Conservation (phyloP, 495 filamentous ascomycete genomes). For the Cairneyella variabilis region DNA sequence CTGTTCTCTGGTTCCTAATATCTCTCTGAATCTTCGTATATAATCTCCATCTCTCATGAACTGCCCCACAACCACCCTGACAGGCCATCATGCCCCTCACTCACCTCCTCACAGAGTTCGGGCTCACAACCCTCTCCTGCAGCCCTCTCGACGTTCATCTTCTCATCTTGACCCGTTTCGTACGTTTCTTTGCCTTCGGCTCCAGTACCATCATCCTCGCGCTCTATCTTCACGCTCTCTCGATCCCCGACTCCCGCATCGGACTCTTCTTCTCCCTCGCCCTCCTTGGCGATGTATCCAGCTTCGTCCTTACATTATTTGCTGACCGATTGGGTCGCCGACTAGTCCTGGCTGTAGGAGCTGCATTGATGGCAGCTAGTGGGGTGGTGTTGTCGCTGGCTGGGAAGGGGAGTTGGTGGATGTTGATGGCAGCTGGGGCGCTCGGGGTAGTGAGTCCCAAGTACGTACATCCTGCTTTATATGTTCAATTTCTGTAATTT, state of each 20-base stretch:
- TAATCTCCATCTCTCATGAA: no score
- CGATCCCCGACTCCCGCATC: slow-evolving; percentile 62
- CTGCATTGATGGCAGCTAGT: slow-evolving; percentile 60
- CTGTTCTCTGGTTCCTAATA: no score
- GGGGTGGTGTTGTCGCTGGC: slow-evolving; percentile 72
- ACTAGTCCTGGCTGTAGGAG: slow-evolving; percentile 59
- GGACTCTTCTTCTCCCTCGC: slow-evolving; percentile 87
- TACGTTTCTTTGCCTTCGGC: slow-evolving; percentile 77
- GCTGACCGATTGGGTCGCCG: slow-evolving; percentile 71
- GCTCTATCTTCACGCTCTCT: slow-evolving; percentile 62
- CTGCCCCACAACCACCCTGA: no score
- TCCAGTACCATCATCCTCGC: slow-evolving; percentile 70
- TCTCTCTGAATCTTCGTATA: no score
- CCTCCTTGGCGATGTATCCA: slow-evolving; percentile 72
- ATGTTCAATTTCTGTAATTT: neutral
- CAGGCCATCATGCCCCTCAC: neutral
- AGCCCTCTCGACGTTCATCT: slow-evolving; percentile 60
- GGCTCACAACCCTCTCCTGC: slow-evolving; percentile 40
- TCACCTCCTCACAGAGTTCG: slow-evolving; percentile 28
- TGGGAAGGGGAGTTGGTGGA: slow-evolving; percentile 63
- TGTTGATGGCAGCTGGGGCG: slow-evolving; percentile 66
- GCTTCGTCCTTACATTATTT: slow-evolving; percentile 67
- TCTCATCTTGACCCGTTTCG: slow-evolving; percentile 66
- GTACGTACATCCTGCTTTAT: slow-evolving; percentile 9
- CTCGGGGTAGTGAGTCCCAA: slow-evolving; percentile 76